phyloP scores from a whole-genome alignment of 139 green algal genomes.

The Chlorella sp. region DNA sequence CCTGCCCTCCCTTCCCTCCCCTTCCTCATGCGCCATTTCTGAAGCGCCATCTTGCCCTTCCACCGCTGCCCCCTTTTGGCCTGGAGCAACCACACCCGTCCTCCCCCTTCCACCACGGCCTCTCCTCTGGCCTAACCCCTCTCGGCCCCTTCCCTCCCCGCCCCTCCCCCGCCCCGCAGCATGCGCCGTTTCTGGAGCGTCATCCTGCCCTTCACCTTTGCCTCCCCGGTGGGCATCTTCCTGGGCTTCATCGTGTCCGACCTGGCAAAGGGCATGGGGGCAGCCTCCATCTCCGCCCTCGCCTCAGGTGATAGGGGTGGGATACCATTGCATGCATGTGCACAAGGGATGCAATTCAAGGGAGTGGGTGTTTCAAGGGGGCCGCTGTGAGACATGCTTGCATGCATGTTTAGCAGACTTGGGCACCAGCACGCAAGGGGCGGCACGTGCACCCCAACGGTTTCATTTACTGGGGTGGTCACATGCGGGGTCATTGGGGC shows the following conservation, averaged over 20 bases:
- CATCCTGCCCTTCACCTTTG: constrained; percentile 66
- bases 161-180: neutral
- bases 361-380: no score
- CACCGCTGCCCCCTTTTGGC: no score
- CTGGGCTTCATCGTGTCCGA: constrained; percentile 61
- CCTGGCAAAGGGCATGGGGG: neutral
- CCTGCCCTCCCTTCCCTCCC: neutral
- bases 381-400: no score
- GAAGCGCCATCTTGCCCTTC: constrained; percentile 60
- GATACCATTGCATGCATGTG: no score
- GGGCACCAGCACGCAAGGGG: no score
- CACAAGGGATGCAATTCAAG: no score
- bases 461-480: no score
- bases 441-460: no score
- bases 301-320: neutral
- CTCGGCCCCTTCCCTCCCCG: no score
- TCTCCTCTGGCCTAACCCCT: neutral
- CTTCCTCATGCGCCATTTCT: constrained; percentile 56
- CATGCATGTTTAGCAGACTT: no score
- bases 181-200: constrained; percentile 74
- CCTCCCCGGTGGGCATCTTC: constrained; percentile 78
- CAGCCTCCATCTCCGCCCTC: neutral
- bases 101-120: constrained; percentile 52
- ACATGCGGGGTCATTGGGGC: no score
- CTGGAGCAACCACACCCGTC: no score